These are phyloP conservation scores for Phlebiopsis flavidoalba DNA, from an alignment of 768 basidiomycete genomes.

Conservation along the genomic window DNA sequence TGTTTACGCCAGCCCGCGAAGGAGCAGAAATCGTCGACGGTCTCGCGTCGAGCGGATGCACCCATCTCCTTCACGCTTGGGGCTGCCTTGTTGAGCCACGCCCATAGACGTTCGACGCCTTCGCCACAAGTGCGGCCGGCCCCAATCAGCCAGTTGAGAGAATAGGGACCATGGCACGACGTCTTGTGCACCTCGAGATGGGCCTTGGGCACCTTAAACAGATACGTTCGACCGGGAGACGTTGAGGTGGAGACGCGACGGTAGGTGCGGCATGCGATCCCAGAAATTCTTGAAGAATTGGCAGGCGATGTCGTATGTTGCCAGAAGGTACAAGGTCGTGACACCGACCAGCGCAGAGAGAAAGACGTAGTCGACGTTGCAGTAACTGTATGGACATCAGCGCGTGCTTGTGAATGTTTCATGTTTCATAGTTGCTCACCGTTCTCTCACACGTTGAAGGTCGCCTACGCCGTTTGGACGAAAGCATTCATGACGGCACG, in stretches of 20 bases:
- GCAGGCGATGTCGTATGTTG: not conserved
- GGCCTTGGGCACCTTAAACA: not conserved
- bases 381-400: not conserved
- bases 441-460: not conserved
- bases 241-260: not conserved
- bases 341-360: not conserved
- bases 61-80: conserved; percentile 17
- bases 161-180: conserved; percentile 4
- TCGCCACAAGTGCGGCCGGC: conserved; percentile 22
- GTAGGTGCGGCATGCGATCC: not conserved
- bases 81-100: no score
- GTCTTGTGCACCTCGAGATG: not conserved
- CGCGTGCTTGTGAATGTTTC: no score
- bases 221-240: not conserved
- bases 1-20: conserved; percentile 9
- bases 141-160: conserved; percentile 15
- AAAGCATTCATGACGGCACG: not conserved
- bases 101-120: conserved; percentile 18
- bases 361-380: not conserved
- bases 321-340: not conserved
- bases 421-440: no score
- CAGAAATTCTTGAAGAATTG: not conserved
- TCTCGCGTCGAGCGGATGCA: conserved; percentile 11
- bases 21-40: conserved; percentile 15
- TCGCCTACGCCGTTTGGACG: not conserved